Evolutionary conservation across 2,329 filamentous ascomycete species (phyloP).

Genomic region (Arthrobotrys megalospora): DNA sequence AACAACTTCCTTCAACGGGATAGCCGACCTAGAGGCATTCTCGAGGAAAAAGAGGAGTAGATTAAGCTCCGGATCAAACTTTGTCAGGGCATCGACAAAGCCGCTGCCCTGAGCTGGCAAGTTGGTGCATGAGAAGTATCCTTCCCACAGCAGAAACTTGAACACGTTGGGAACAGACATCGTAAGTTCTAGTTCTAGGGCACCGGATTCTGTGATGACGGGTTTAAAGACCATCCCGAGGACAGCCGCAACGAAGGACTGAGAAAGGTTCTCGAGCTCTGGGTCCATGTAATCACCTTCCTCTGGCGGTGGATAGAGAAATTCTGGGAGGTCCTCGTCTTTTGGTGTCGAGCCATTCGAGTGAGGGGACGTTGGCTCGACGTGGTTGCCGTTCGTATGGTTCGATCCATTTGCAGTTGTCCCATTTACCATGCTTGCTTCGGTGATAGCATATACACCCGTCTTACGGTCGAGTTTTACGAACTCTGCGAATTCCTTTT

Average conservation of each 20-base stretch:
- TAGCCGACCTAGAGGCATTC: constrained; percentile 46
- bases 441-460: constrained; percentile 40
- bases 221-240: constrained; percentile 58
- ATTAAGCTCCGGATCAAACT: constrained; percentile 58
- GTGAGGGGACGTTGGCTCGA: constrained; percentile 35
- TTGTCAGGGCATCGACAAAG: constrained; percentile 46
- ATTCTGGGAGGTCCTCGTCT: constrained; percentile 58
- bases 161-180: constrained; percentile 59
- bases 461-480: constrained; percentile 56
- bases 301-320: constrained; percentile 54
- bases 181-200: constrained; percentile 50
- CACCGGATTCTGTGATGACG: constrained; percentile 47
- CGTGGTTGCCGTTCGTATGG: constrained; percentile 36
- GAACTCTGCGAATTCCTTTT: constrained; percentile 59
- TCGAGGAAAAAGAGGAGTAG: constrained; percentile 60
- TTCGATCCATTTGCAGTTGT: constrained; percentile 31
- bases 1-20: constrained; percentile 59
- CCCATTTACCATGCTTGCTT: constrained; percentile 30
- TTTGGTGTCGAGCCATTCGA: constrained; percentile 49
- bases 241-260: constrained; percentile 53
- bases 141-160: constrained; percentile 59
- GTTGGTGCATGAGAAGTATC: constrained; percentile 59
- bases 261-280: constrained; percentile 42
- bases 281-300: constrained; percentile 51
- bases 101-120: constrained; percentile 53